Evolutionary conservation across 139 green algal genomes (phyloP).

Genomic region (Pycnococcus provasolii): DNA sequence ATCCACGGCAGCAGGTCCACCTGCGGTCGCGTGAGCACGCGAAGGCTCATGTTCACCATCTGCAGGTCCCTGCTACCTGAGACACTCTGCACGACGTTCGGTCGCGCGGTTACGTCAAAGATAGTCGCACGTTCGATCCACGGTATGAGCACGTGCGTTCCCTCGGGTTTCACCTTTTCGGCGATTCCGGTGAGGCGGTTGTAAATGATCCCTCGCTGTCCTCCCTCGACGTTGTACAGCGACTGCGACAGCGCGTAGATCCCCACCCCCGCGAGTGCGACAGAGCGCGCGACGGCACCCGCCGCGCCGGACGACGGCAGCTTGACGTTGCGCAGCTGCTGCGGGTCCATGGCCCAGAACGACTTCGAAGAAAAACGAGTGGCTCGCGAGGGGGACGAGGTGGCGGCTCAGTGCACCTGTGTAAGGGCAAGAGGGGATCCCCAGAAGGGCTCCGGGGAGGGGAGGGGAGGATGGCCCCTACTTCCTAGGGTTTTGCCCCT

Average conservation of each 20-base stretch:
- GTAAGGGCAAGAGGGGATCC: neutral
- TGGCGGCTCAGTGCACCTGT: neutral
- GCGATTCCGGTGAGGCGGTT: slow-evolving; percentile 90
- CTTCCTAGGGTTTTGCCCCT: neutral
- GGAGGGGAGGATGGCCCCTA: no score
- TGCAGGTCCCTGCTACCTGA: slow-evolving; percentile 90
- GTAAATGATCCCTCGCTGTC: slow-evolving; percentile 95
- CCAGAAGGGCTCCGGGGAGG: no score
- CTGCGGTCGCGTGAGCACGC: slow-evolving; percentile 87
- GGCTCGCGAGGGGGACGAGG: neutral
- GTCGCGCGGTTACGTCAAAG: slow-evolving; percentile 89
- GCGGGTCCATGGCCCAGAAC: slow-evolving; percentile 9
- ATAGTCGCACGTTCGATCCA: slow-evolving; percentile 95
- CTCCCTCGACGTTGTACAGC: slow-evolving; percentile 98
- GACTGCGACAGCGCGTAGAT: slow-evolving; percentile 57
- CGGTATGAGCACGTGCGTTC: slow-evolving; percentile 94
- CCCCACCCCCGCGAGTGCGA: slow-evolving; percentile 21
- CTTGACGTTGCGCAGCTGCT: slow-evolving; percentile 25
- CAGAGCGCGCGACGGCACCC: slow-evolving; percentile 1
- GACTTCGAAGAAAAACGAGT: neutral
- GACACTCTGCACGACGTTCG: slow-evolving; percentile 80
- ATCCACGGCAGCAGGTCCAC: slow-evolving; percentile 72
- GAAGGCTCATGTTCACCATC: slow-evolving; percentile 96
- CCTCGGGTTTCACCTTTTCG: slow-evolving; percentile 76
- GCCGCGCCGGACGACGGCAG: slow-evolving; percentile 18